phyloP scores from a whole-genome alignment of 768 basidiomycete species.

The Boletellus ananas region DNA sequence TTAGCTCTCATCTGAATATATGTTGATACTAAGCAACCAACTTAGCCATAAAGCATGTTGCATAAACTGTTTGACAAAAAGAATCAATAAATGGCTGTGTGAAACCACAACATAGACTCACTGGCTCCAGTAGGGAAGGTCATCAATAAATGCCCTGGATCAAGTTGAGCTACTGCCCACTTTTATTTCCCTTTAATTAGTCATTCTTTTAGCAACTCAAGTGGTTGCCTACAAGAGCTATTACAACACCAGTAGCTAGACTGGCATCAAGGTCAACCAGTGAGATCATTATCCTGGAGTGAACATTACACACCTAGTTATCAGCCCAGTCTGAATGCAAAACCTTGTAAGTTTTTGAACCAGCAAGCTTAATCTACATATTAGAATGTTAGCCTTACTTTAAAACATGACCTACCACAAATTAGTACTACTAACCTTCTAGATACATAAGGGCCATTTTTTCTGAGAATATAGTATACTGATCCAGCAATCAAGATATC shows the following conservation, averaged over 20 bases:
- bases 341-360: conserved; percentile 18
- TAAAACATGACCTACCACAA: background rate
- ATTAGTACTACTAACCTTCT: conserved; percentile 8
- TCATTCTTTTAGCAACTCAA: background rate
- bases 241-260: conserved; percentile 10
- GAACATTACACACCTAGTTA: conserved; percentile 18
- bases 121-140: conserved; percentile 23
- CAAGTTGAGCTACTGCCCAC: conserved; percentile 20
- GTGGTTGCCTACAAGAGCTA: conserved; percentile 16
- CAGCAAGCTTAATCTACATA: conserved; percentile 11
- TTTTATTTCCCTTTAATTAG: background rate
- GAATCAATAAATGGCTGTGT: background rate
- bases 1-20: background rate
- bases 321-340: conserved; percentile 25
- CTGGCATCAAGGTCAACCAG: conserved; percentile 8
- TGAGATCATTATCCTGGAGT: background rate
- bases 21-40: conserved; percentile 2
- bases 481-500: conserved; percentile 25
- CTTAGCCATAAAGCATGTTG: conserved; percentile 28
- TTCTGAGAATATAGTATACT: conserved; percentile 13
- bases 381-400: background rate
- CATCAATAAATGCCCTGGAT: conserved; percentile 20
- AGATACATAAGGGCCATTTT: conserved; percentile 1
- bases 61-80: conserved; percentile 20
- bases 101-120: conserved; percentile 5